Conservation (phyloP, 257 asterid genomes). For the Eucommia ulmoides region DNA sequence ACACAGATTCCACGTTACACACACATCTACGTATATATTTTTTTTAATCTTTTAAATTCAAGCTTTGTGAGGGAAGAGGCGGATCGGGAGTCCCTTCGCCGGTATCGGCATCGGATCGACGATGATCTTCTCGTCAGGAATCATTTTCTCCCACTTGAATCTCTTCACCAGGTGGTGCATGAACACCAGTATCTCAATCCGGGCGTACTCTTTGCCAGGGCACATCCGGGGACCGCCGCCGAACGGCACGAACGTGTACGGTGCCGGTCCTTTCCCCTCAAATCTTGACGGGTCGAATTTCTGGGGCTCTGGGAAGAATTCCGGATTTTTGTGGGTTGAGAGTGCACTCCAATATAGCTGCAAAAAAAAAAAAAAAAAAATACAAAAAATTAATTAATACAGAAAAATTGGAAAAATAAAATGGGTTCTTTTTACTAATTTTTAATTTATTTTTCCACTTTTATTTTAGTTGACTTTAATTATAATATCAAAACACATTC, state of each 20-base stretch:
- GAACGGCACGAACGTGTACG: constrained; percentile 45
- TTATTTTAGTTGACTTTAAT: too few species aligned
- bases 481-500: too few species aligned
- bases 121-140: constrained; percentile 32
- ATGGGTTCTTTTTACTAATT: too few species aligned
- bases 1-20: too few species aligned
- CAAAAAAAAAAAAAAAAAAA: background rate
- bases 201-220: constrained; percentile 45
- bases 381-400: too few species aligned
- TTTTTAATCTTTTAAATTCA: constrained; percentile 1
- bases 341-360: constrained; percentile 44
- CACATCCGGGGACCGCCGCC: constrained; percentile 56
- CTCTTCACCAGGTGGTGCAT: constrained; percentile 40
- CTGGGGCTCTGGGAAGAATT: constrained; percentile 30
- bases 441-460: too few species aligned
- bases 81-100: constrained; percentile 36
- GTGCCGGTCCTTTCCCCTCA: constrained; percentile 44
- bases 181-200: constrained; percentile 33
- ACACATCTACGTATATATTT: too few species aligned
- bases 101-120: constrained; percentile 41
- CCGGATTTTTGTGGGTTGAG: constrained; percentile 31
- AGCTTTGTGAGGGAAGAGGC: constrained; percentile 28
- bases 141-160: constrained; percentile 34
- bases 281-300: constrained; percentile 50
- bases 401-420: too few species aligned